phyloP scores from a whole-genome alignment of 306 rosid genomes.

The Malus orientalis region DNA sequence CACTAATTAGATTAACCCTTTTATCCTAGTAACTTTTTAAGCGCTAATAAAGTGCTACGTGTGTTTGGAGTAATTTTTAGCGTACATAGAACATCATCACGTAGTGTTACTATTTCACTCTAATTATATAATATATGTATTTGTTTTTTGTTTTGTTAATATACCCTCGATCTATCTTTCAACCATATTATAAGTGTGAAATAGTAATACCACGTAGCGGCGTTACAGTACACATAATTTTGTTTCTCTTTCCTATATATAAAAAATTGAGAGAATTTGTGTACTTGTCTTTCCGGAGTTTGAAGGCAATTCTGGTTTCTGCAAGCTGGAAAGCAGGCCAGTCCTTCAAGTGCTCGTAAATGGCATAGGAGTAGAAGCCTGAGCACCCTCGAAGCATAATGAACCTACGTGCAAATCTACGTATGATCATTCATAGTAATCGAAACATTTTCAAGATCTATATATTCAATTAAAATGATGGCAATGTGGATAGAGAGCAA shows the following conservation, averaged over 20 bases:
- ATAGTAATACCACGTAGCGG: no score
- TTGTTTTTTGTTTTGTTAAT: no score
- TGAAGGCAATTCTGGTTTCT: slow-evolving; percentile 87
- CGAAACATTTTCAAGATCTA: background rate
- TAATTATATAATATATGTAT: no score
- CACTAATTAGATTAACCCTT: background rate
- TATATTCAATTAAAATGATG: background rate
- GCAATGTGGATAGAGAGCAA: background rate
- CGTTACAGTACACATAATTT: no score
- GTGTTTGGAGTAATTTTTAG: no score
- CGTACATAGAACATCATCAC: no score
- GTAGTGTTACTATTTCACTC: no score
- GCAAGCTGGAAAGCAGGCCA: slow-evolving; percentile 81
- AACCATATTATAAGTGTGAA: no score
- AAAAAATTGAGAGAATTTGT: background rate
- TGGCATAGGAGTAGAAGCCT: slow-evolving; percentile 83
- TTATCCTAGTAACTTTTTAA: no score
- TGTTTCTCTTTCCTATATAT: no score
- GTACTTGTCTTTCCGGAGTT: slow-evolving; percentile 93
- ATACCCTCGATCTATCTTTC: no score
- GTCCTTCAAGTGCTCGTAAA: slow-evolving; percentile 66
- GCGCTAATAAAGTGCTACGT: no score
- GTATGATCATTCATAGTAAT: background rate
- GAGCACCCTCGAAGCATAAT: slow-evolving; percentile 72
- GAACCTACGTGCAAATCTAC: slow-evolving; percentile 41